Base-by-base conservation (phyloP, 2,329 filamentous ascomycete species). In the Myriosclerotinia scirpicola region DNA sequence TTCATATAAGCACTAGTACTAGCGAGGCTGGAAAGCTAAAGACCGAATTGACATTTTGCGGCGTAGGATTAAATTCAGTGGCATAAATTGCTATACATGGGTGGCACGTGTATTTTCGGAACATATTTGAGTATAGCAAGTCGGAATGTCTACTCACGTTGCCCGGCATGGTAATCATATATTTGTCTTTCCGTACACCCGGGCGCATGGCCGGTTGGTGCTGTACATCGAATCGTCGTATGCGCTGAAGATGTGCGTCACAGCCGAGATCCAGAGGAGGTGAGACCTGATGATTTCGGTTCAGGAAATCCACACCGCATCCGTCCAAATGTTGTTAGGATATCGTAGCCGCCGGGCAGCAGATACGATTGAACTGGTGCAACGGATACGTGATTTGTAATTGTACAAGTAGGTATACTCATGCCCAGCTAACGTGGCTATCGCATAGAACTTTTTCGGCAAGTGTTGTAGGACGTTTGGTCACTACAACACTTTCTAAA, bases 261-360 rank as follows among this genome's bases (percentile, higher is more conserved):
- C 14, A 22, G 36, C 40, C 40, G 17, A 58, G 38, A 30, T 44
- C 22, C 38, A 56, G 54, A 42, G 20, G 54, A 58, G 53, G 34
- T 54, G 15, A 38, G 34, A 54, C 20, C 20, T 38, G 42, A 58
- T n/a, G 58, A 50, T 46, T 34, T 34, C 30, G 30, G 30, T 64
- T 42, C 42, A 59, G 48, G 22, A 46, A n/a, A 58, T 40, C 34
- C 50, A 59, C 34, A 42, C 42, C 22, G 44, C 42, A 59, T 59
- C 11, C 38, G 40, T 20, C 30, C 54, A 59, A 65, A 65, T 42
- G 53, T 34, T 48, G 15, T 48, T 40, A 14, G 3, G 53, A 46
- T 58, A 26, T 56, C 17, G 34, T 59, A 52, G 34, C 42, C 42
- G 26, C 46, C 40, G 46, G 61, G 52, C 61, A 56, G 59, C 26